phyloP scores from a whole-genome alignment of 2,329 filamentous ascomycete genomes.

The Ceratocystis alfenasii region DNA sequence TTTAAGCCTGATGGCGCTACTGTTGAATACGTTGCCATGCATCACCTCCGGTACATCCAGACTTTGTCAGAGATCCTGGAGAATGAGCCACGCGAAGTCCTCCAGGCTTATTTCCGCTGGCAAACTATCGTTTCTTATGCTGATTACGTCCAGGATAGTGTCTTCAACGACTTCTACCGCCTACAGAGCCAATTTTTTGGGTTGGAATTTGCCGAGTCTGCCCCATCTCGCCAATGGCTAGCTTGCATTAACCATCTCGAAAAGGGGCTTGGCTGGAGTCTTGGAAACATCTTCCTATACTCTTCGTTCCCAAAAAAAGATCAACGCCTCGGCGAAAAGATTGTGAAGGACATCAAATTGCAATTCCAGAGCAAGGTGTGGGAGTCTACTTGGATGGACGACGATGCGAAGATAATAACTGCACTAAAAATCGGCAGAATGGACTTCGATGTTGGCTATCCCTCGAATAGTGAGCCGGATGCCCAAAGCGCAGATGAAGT shows the following conservation, averaged over 20 bases:
- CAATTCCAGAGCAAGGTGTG: conserved; percentile 50
- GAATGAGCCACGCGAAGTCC: conserved; percentile 40
- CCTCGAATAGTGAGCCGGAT: conserved; percentile 43
- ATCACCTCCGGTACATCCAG: conserved; percentile 48
- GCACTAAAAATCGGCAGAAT: conserved; percentile 56
- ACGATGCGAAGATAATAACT: conserved; percentile 46
- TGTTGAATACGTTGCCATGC: conserved; percentile 44
- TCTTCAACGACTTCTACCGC: conserved; percentile 45
- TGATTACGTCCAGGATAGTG: conserved; percentile 44
- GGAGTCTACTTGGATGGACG: conserved; percentile 52
- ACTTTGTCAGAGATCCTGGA: conserved; percentile 45
- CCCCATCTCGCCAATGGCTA: conserved; percentile 49
- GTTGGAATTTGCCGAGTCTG: conserved; percentile 48
- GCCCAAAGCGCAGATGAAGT: conserved; percentile 46
- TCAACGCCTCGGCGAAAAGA: conserved; percentile 45
- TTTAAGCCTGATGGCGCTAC: conserved; percentile 29
- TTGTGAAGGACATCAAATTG: conserved; percentile 57
- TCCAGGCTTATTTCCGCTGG: conserved; percentile 53
- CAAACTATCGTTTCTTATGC: conserved; percentile 46
- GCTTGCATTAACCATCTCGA: conserved; percentile 50
- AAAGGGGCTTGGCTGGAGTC: conserved; percentile 50
- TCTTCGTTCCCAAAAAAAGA: conserved; percentile 54
- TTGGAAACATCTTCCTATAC: conserved; percentile 58
- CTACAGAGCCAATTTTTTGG: conserved; percentile 51
- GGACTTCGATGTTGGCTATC: conserved; percentile 56